Percentiles rank a stretch among this genome's conserved stretches.
These are phyloP conservation scores for Emmonsiellopsis sp. DNA, from an alignment of 2,329 filamentous ascomycete genomes.

Conservation along the genomic window DNA sequence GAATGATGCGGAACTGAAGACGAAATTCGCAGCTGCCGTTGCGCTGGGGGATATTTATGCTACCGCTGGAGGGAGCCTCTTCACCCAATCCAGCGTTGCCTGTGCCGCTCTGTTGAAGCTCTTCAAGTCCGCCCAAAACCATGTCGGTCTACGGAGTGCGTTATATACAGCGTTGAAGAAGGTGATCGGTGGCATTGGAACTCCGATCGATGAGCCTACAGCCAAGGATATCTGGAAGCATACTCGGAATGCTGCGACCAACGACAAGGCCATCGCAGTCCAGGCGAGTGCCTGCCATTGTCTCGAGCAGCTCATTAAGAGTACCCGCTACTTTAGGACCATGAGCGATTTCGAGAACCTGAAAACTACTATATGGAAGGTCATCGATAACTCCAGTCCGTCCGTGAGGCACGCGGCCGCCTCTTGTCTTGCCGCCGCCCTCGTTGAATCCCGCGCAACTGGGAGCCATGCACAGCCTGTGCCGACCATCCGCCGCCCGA, in stretches of 20 bases:
- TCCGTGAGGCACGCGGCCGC: slow-evolving; percentile 78
- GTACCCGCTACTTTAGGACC: slow-evolving; percentile 78
- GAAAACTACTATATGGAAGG: slow-evolving; percentile 73
- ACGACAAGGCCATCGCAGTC: slow-evolving; percentile 76
- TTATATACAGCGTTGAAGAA: slow-evolving; percentile 68
- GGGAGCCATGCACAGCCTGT: slow-evolving; percentile 43
- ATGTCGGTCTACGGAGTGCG: slow-evolving; percentile 73
- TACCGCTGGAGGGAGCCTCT: slow-evolving; percentile 86
- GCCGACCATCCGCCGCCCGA: slow-evolving; percentile 58
- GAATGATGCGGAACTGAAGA: slow-evolving; percentile 64
- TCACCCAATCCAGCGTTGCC: slow-evolving; percentile 68
- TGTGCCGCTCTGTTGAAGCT: slow-evolving; percentile 66
- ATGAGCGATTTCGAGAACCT: slow-evolving; percentile 83
- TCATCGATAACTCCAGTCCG: slow-evolving; percentile 67
- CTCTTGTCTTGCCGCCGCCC: slow-evolving; percentile 70
- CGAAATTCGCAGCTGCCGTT: slow-evolving; percentile 78
- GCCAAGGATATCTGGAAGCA: slow-evolving; percentile 94
- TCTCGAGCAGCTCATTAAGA: slow-evolving; percentile 61
- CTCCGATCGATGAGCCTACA: slow-evolving; percentile 71
- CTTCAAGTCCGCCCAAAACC: slow-evolving; percentile 66
- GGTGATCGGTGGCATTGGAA: slow-evolving; percentile 64
- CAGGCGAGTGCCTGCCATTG: slow-evolving; percentile 72
- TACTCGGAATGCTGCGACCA: slow-evolving; percentile 62
- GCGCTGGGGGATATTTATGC: slow-evolving; percentile 85
- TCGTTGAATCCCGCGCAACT: slow-evolving; percentile 73